Evolutionary conservation across 331 rosid species (phyloP).

Genomic region (Malus hybrid): DNA sequence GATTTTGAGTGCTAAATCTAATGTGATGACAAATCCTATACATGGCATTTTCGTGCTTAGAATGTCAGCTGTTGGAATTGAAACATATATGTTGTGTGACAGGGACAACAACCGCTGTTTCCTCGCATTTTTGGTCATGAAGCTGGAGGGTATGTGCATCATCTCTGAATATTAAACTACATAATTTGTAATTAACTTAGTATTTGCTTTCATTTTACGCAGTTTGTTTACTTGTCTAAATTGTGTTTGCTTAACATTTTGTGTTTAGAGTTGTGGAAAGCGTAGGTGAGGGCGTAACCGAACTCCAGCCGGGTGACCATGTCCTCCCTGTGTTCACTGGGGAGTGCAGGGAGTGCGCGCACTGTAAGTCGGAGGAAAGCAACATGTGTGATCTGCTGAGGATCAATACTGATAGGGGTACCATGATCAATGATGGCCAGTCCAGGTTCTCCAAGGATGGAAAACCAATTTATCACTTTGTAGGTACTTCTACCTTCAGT

Average conservation of each 20-base stretch:
- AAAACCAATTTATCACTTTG: constrained; percentile 25
- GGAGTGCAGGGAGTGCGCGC: constrained; percentile 33
- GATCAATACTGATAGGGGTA: constrained; percentile 31
- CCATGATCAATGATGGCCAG: constrained; percentile 25
- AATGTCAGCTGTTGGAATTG: background rate
- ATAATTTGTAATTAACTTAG: background rate
- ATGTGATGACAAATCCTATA: background rate
- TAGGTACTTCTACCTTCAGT: constrained; percentile 35
- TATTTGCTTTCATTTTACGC: background rate
- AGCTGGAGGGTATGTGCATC: constrained; percentile 25
- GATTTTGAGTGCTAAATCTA: background rate
- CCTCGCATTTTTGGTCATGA: constrained; percentile 35
- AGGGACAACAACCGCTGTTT: constrained; percentile 27
- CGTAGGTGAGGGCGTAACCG: constrained; percentile 34
- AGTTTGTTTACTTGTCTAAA: background rate
- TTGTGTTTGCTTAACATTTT: background rate
- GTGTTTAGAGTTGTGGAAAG: constrained; percentile 30
- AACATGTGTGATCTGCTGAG: constrained; percentile 35
- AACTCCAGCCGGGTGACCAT: constrained; percentile 23
- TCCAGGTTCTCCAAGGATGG: constrained; percentile 33
- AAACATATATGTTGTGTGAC: background rate
- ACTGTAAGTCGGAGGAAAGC: constrained; percentile 37
- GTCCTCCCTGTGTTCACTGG: constrained; percentile 39
- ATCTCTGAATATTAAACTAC: background rate
- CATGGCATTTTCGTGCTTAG: background rate